These are phyloP conservation scores for Wickerhamomyces xylosicus DNA, from an alignment of 805 yeast species.

Conservation along the genomic window DNA sequence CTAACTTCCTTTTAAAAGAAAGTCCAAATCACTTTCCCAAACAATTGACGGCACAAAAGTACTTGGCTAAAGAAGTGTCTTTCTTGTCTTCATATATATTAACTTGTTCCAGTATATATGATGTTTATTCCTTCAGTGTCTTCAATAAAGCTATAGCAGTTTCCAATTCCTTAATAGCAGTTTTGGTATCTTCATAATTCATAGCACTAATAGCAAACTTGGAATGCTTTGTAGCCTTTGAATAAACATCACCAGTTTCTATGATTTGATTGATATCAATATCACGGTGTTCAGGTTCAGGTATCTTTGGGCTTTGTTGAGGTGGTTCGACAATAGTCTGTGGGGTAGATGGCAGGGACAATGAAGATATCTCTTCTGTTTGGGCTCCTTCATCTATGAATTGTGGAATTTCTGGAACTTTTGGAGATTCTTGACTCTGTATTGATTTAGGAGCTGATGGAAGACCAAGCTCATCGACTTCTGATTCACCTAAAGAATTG, in stretches of 20 bases:
- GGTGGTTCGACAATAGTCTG: background rate
- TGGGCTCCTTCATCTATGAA: conserved; percentile 1
- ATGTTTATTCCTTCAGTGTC: background rate
- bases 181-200: conserved; percentile 62
- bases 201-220: conserved; percentile 72
- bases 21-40: too few species aligned
- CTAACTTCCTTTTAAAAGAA: too few species aligned
- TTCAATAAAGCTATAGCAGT: conserved; percentile 37
- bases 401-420: conserved; percentile 1
- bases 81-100: too few species aligned
- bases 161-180: conserved; percentile 54
- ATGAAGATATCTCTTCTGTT: background rate
- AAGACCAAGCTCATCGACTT: conserved; percentile 10
- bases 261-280: conserved; percentile 37
- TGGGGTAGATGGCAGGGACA: conserved; percentile 4
- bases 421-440: background rate
- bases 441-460: conserved; percentile 8
- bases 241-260: conserved; percentile 43
- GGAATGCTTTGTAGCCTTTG: conserved; percentile 57
- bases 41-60: too few species aligned
- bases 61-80: too few species aligned
- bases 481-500: conserved; percentile 2
- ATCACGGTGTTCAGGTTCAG: conserved; percentile 3
- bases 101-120: too few species aligned
- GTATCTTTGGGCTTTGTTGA: background rate